Conservation (phyloP, 1,139 yeast genomes). For the Tardiomyces blankii region DNA sequence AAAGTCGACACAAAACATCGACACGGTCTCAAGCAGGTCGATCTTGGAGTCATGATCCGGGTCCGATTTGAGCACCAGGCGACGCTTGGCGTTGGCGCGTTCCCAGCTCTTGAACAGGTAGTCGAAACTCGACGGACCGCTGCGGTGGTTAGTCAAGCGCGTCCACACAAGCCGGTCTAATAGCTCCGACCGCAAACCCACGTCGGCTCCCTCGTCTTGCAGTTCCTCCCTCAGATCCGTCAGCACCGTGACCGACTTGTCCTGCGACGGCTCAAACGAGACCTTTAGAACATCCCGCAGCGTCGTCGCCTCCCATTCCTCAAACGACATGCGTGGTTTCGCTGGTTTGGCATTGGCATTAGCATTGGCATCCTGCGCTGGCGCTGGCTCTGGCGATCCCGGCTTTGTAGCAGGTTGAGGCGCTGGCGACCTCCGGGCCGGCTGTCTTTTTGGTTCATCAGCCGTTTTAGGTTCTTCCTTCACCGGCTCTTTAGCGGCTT, state of each 20-base stretch:
- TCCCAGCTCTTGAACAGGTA: conserved; percentile 16
- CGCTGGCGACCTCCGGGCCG: conserved; percentile 1
- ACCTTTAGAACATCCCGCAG: conserved; percentile 13
- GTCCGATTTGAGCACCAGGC: conserved; percentile 3
- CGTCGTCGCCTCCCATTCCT: conserved; percentile 13
- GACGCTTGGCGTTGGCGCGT: conserved; percentile 8
- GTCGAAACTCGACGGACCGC: conserved; percentile 9
- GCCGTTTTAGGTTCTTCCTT: too few relatives aligned
- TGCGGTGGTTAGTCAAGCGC: conserved; percentile 16
- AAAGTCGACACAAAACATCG: too few relatives aligned
- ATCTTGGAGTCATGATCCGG: too few relatives aligned
- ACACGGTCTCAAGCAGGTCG: too few relatives aligned
- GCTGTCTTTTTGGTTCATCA: conserved; percentile 1
- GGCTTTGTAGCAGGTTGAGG: conserved; percentile 1
- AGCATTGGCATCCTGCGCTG: not conserved
- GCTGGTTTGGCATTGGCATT: conserved; percentile 1
- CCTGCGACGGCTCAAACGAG: conserved; percentile 10
- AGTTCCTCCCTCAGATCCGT: conserved; percentile 1
- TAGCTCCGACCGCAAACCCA: conserved; percentile 10
- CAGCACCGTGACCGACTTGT: conserved; percentile 1
- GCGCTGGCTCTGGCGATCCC: not conserved
- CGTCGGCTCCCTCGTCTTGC: conserved; percentile 2
- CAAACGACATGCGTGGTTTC: conserved; percentile 5
- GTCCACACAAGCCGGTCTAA: conserved; percentile 21
- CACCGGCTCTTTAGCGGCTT: not conserved